These are phyloP conservation scores for Verbena officinalis DNA, from an alignment of 257 asterid species.

Conservation along the genomic window DNA sequence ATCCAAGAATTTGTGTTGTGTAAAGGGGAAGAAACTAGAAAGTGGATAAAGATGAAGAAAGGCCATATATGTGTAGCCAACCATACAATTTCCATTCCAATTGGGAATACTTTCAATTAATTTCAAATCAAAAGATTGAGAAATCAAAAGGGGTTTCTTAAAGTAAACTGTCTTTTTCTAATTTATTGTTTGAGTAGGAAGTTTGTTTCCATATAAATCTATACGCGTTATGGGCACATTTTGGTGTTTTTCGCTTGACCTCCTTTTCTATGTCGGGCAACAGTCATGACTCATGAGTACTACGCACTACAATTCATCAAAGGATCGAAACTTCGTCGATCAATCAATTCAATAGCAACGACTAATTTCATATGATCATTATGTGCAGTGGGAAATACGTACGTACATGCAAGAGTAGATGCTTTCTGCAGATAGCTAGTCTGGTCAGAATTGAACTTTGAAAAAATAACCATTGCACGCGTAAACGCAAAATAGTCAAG, in stretches of 20 bases:
- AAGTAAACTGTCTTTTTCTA: background rate
- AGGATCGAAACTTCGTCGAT: background rate
- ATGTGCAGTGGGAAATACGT: too few species aligned
- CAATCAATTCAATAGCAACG: too few species aligned
- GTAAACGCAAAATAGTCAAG: constrained; percentile 21
- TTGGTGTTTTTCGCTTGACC: background rate
- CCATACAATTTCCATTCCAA: background rate
- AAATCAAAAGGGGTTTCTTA: background rate
- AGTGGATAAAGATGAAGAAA: background rate
- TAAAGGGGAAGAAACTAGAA: background rate
- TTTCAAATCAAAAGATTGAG: background rate
- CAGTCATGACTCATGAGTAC: background rate
- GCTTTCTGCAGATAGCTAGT: background rate
- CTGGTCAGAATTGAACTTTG: background rate
- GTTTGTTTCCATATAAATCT: background rate
- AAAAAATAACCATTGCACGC: constrained; percentile 17
- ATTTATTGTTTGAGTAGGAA: background rate
- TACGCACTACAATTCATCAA: too few species aligned
- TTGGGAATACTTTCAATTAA: background rate
- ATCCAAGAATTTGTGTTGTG: background rate
- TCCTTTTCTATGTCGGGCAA: background rate
- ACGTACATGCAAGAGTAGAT: constrained; percentile 1
- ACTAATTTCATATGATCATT: too few species aligned
- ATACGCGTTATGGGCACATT: constrained; percentile 19
- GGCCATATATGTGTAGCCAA: background rate